Evolutionary conservation across 179 eudicot species (phyloP), one percentile per base, ranked within the genome.

Genomic region (Amaranthus tricolor): DNA sequence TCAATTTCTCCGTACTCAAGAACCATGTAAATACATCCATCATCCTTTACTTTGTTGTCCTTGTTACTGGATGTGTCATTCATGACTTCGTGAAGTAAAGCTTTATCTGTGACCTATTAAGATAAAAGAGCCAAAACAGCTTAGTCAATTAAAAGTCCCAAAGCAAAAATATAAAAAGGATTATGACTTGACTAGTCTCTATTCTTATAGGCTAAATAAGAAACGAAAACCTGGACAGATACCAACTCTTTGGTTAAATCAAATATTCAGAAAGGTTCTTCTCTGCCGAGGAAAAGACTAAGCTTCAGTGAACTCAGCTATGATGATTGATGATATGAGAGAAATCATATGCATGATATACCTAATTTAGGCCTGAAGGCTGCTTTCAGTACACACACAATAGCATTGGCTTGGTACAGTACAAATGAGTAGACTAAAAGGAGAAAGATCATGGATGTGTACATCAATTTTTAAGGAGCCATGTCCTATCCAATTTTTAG

Each of bases 1-100:
- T 95, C 99, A 70, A 92, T 95, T 86, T 95, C 99, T 62, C 97
- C 99, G 52, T 95, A 93, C 80, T 95, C 97, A 53, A 95, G 99
- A 52, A 95, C 97, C 99, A 95, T 95, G 89, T 84, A 93, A 72
- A 95, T 93, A 68, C 77, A 86, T 17, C 92, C 92, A 81, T 95
- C 97, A 43, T 91, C 92, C 78, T 85, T 93, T 67, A 95, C 91
- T 82, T 78, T 88, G 60, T 79, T 82, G 77, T 95, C 99, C 77
- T 89, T 95, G 76, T 89, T 88, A 68, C 76, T 85, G 78, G 84
- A 81, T 72, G 86, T 88, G 69, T 89, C 97, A 76, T 89, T 88
- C 89, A 89, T 64, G 57, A 95, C 95, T 86, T 86, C 99, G 74
- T 85, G 86, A 70, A 90, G 90, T 82, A 95, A 84, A 50, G 88